Base-by-base conservation (phyloP, 768 basidiomycete genomes). In the Kondoa subrosea region DNA sequence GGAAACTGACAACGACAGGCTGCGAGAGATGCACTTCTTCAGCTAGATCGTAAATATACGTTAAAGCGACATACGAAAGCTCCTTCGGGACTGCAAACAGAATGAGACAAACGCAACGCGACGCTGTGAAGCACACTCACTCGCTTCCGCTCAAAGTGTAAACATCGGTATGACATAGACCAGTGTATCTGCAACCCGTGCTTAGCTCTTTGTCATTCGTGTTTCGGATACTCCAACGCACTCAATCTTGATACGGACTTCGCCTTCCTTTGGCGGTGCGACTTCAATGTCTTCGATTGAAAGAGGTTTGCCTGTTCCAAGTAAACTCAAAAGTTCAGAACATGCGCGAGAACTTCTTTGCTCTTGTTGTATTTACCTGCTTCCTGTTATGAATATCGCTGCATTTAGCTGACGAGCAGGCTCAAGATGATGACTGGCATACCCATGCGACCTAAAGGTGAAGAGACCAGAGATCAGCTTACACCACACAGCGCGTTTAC, bases 161-260 rank as follows among this genome's bases (percentile, higher is more conserved):
- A 76, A 92, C 91, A 75, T 97, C 92, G 66, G 78, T 79, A 64
- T 25, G 30, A 21, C 62, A 30, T 1, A 8, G 27, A 58, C 60
- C 34, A 64, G 64, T 26, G 27, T 30, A 32, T 3, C 61, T 32
- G 30, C 12, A 12, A 32, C 14, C 17, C 33, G 61, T 3, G 30
- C 61, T 31, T 25, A 29, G 61, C 31, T 25, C 58, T 64, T 0
- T 12, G 25, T 12, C 68, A 78, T 64, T 40, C 79, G 75, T 4
- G 93, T 96, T 78, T 97, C 92, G 79, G 95, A 99, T 76, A 99
- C 87, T 70, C 92, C 95, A 60, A 91, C 95, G 81, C 90, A 83
- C 29, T 93, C 81, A 73, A 99, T 90, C 74, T 85, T 83, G 76
- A 99, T 89, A 69, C 95, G 81, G 74, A 99, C 95, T 81, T 99